phyloP scores from a whole-genome alignment of 2,329 filamentous ascomycete species.

The Cryoendolithus antarcticus region DNA sequence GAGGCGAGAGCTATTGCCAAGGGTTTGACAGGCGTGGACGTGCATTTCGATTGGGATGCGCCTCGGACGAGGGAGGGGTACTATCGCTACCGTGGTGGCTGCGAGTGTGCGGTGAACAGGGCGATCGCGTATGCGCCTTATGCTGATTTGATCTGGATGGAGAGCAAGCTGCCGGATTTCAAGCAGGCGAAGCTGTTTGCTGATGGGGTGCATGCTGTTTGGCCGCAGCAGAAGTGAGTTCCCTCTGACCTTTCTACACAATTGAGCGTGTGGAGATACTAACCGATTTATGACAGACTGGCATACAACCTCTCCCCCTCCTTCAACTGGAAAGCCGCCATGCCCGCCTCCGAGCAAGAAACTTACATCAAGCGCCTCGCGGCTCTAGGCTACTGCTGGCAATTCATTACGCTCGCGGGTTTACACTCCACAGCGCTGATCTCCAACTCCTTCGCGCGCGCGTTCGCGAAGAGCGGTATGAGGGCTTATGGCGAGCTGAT shows the following conservation, averaged over 20 bases:
- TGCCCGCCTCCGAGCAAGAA: conserved; percentile 83
- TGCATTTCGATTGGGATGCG: conserved; percentile 90
- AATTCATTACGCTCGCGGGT: conserved; percentile 98
- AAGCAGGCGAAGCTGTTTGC: conserved; percentile 88
- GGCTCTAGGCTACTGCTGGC: conserved; percentile 91
- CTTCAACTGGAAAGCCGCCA: conserved; percentile 99
- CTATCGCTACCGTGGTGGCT: conserved; percentile 86
- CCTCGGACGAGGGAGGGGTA: conserved; percentile 87
- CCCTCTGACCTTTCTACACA: not conserved
- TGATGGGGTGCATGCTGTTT: conserved; percentile 81
- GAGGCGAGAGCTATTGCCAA: conserved; percentile 74
- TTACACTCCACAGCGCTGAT: conserved; percentile 92
- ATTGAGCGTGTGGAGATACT: conserved; percentile 1
- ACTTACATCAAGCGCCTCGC: conserved; percentile 91
- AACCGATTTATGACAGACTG: conserved; percentile 49
- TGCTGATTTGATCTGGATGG: conserved; percentile 98
- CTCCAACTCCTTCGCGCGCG: conserved; percentile 73
- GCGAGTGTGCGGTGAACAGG: conserved; percentile 79
- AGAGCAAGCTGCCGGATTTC: conserved; percentile 90
- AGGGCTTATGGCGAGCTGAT: conserved; percentile 93
- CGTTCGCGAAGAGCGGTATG: conserved; percentile 76
- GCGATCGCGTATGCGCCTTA: conserved; percentile 87
- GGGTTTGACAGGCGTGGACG: conserved; percentile 61
- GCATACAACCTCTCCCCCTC: conserved; percentile 97
- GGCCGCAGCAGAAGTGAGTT: conserved; percentile 87